phyloP scores from a whole-genome alignment of 2,329 filamentous ascomycete species.

The Monilinia vaccinii-corymbosi region DNA sequence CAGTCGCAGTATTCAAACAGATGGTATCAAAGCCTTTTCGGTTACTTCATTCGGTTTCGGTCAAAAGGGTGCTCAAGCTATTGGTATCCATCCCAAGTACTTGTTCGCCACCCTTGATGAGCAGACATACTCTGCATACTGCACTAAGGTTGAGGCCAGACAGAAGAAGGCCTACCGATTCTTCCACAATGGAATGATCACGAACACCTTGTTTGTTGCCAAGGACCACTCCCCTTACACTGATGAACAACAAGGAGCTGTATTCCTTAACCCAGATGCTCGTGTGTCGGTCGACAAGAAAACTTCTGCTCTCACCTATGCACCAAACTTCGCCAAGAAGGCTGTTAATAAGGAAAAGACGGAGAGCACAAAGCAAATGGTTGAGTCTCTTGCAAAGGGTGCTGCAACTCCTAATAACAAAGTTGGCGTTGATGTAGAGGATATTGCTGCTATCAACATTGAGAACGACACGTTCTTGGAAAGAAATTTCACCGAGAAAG shows the following conservation, averaged over 20 bases:
- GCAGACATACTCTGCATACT: conserved; percentile 72
- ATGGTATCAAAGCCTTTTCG: conserved; percentile 96
- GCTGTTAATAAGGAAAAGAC: conserved; percentile 51
- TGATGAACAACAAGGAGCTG: conserved; percentile 73
- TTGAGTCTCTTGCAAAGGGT: conserved; percentile 66
- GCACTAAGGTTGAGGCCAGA: conserved; percentile 76
- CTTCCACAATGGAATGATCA: conserved; percentile 97
- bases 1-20: conserved; percentile 89
- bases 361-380: conserved; percentile 51
- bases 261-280: conserved; percentile 90
- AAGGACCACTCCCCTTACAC: conserved; percentile 87
- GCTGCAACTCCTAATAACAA: conserved; percentile 57
- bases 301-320: conserved; percentile 66
- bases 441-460: conserved; percentile 78
- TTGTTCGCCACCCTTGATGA: conserved; percentile 90
- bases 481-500: conserved; percentile 82
- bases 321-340: conserved; percentile 54
- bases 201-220: conserved; percentile 94
- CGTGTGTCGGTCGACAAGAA: conserved; percentile 83
- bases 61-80: conserved; percentile 95
- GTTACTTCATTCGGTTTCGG: conserved; percentile 99
- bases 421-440: conserved; percentile 90
- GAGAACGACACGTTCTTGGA: conserved; percentile 89
- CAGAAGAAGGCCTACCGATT: conserved; percentile 99
- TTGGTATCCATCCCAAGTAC: conserved; percentile 95